These are phyloP conservation scores for Crithidia expoeki DNA, from an alignment of 208 protist genomes.

Conservation along the genomic window DNA sequence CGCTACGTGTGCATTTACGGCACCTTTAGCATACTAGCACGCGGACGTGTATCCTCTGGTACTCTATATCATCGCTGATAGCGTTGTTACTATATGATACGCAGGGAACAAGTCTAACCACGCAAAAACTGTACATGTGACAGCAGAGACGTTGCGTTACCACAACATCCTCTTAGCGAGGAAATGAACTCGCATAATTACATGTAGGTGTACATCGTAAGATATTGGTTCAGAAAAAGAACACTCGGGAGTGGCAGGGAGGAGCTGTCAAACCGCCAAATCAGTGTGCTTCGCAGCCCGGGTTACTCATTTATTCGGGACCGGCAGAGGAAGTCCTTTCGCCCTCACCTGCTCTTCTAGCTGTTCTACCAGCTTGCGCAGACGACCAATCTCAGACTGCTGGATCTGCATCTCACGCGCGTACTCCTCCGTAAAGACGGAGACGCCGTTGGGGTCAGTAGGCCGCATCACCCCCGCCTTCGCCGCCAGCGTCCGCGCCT, in stretches of 20 bases:
- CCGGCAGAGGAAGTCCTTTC: constrained; percentile 67
- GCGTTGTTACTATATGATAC: too few species aligned
- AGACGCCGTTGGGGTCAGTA: constrained; percentile 52
- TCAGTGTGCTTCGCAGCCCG: background rate
- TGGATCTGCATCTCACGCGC: constrained; percentile 89
- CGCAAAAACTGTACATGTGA: constrained; percentile 12
- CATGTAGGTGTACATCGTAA: background rate
- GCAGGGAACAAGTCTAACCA: too few species aligned
- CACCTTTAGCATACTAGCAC: too few species aligned
- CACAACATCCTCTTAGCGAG: background rate
- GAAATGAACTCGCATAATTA: background rate
- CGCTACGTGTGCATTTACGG: too few species aligned
- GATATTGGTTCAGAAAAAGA: background rate
- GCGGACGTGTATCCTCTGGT: too few species aligned
- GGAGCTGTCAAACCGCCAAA: background rate
- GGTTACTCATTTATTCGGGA: constrained; percentile 20
- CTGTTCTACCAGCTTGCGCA: constrained; percentile 65
- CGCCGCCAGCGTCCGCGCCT: constrained; percentile 87
- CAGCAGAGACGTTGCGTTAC: background rate
- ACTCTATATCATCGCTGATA: too few species aligned
- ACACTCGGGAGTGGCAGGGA: too few species aligned
- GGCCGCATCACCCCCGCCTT: constrained; percentile 62
- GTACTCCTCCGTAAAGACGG: constrained; percentile 73
- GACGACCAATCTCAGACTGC: constrained; percentile 76
- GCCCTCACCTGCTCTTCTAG: constrained; percentile 74